Conservation (phyloP, 306 rosid genomes). For the Benincasa hispida region DNA sequence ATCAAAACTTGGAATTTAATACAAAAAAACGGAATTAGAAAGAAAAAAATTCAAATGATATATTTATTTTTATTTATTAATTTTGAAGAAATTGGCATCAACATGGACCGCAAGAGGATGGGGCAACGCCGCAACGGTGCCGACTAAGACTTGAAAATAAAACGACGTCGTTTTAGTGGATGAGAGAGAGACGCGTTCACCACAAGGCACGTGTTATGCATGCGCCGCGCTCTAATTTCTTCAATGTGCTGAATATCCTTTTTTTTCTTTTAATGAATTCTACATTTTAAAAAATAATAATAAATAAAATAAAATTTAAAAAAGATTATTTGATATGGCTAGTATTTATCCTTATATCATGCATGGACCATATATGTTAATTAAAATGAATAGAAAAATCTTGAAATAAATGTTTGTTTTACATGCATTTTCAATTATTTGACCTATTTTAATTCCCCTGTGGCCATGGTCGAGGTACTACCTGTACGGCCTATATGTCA, state of each 20-base stretch:
- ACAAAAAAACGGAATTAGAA: too few relatives aligned
- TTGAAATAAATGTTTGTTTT: neutral
- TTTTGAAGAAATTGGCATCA: neutral
- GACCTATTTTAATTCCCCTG: neutral
- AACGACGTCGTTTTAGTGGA: neutral
- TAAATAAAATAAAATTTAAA: too few relatives aligned
- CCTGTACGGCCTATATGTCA: too few relatives aligned
- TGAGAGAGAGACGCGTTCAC: neutral
- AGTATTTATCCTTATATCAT: neutral
- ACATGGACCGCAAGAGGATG: neutral
- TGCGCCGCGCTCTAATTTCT: neutral
- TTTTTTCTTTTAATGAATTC: neutral
- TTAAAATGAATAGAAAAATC: neutral
- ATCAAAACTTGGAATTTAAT: too few relatives aligned
- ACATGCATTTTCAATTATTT: neutral
- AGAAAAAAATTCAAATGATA: neutral
- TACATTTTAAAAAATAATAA: too few relatives aligned
- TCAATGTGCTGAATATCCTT: neutral
- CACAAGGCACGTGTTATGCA: neutral
- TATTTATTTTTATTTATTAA: neutral
- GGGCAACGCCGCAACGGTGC: neutral
- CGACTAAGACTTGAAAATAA: neutral
- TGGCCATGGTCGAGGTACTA: too few relatives aligned
- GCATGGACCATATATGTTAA: neutral
- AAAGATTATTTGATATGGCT: neutral